Conservation (phyloP, 1,284 basidiomycete genomes). For the Leccinum huronense region DNA sequence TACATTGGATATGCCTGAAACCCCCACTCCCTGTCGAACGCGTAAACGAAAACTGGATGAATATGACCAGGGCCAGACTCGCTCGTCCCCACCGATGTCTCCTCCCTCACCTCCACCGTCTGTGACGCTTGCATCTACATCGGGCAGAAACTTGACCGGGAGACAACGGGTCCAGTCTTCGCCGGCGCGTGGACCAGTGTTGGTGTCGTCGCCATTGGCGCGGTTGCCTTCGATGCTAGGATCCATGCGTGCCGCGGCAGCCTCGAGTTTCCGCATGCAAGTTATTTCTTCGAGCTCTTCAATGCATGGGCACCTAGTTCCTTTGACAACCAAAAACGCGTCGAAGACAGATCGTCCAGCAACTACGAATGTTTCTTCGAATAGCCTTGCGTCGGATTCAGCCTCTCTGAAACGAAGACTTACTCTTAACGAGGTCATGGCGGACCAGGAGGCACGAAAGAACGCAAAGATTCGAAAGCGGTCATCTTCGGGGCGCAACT, state of each 20-base stretch:
- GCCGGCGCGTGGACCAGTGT: constrained; percentile 2
- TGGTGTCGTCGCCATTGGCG: constrained; percentile 6
- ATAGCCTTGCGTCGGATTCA: constrained; percentile 1
- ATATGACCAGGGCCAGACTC: constrained; percentile 10
- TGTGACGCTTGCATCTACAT: constrained; percentile 9
- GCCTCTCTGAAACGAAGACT: constrained; percentile 48
- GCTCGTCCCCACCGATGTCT: constrained; percentile 5
- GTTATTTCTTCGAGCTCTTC: background rate
- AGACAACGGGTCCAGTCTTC: constrained; percentile 16
- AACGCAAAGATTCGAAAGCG: constrained; percentile 31
- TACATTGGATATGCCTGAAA: constrained; percentile 12
- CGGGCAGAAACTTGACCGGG: constrained; percentile 1
- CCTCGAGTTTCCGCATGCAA: constrained; percentile 6
- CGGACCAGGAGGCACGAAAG: constrained; percentile 46
- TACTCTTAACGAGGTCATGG: constrained; percentile 62
- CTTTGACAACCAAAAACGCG: constrained; percentile 1
- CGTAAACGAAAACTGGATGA: constrained; percentile 30
- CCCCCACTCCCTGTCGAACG: constrained; percentile 17
- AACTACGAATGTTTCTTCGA: background rate
- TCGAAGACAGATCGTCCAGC: background rate
- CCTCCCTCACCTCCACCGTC: constrained; percentile 25
- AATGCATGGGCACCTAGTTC: background rate
- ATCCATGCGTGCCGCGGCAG: constrained; percentile 16
- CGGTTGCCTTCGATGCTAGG: constrained; percentile 30
- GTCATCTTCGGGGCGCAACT: constrained; percentile 11